Conservation (phyloP, 306 rosid genomes). For the Vicia sativa region DNA sequence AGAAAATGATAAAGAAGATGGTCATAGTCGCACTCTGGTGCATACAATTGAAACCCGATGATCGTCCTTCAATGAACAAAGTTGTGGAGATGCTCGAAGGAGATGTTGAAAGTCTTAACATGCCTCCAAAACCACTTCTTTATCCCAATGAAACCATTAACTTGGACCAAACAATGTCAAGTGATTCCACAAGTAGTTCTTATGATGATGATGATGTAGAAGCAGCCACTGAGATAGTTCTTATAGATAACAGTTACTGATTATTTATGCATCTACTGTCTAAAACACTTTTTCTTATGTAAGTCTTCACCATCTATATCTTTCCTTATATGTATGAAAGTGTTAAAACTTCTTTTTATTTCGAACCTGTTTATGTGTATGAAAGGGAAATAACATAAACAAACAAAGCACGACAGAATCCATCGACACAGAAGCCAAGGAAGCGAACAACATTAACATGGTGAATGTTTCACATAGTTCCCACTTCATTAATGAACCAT, state of each 20-base stretch:
- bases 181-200: not conserved
- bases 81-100: too few relatives aligned
- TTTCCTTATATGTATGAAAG: too few relatives aligned
- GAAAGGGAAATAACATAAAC: too few relatives aligned
- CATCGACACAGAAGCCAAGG: constrained; percentile 25
- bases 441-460: constrained; percentile 15
- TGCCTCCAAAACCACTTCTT: constrained; percentile 39
- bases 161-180: not conserved
- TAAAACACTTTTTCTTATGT: too few relatives aligned
- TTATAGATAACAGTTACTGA: not conserved
- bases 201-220: not conserved
- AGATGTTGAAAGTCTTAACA: not conserved
- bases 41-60: too few relatives aligned
- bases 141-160: constrained; percentile 4
- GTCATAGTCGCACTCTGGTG: too few relatives aligned
- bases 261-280: too few relatives aligned
- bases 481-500: constrained; percentile 20
- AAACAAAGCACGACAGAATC: constrained; percentile 16
- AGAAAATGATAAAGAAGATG: too few relatives aligned
- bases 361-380: too few relatives aligned
- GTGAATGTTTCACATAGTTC: constrained; percentile 20
- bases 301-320: too few relatives aligned
- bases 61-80: too few relatives aligned
- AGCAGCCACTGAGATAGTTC: not conserved
- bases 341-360: too few relatives aligned